Base-by-base conservation (phyloP, 2,329 filamentous ascomycete genomes). In the Thielaviopsis populi region DNA sequence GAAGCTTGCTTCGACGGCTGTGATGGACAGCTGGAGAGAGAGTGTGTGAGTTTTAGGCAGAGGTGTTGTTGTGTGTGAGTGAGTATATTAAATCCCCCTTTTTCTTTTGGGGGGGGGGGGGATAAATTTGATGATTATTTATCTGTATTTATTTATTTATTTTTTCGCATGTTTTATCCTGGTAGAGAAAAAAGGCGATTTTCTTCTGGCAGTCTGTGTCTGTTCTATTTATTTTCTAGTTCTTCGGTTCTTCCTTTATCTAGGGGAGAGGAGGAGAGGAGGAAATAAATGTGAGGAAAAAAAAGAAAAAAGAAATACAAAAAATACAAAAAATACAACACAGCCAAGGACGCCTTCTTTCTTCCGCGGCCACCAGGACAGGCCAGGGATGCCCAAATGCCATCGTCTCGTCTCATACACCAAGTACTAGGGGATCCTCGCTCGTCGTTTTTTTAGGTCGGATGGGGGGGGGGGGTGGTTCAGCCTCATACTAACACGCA, bases 381-480 rank as follows among this genome's bases (percentile, higher is more conserved):
- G 24, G 17, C 50, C 24, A 56, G 30, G 24, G 50, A 56, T 56
- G 6, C 13, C 27, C 50, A 56, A 56, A 15, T 56, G 50, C 50
- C 50, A 56, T 56, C 50, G 50, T 56, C 50, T 56, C 50, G 50
- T 56, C 50, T 56, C 50, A 56, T 56, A 30, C 46, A 50, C 24
- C 13, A 17, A 19, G 42, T 19, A 46, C n/a, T 46, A 46, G 15
- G 15, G 15, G n/a, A 46, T 46, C 15, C n/a, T 17, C n/a, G n/a
- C 42, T 19, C 15, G 42, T 46, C 42, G 6, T n/a, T 46, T 17
- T 46, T 56, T 27, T 33, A 11, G 50, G 50, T 27, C 22, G 7
- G 19, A 53, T 22, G 48, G 2, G n/a, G 13, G n/a, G 19, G 46
- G n/a, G n/a, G n/a, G n/a, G n/a, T n/a, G 50, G 27, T 56, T 56